Percentiles rank a stretch among this genome's conserved stretches.
phyloP scores from a whole-genome alignment of 306 rosid species.

The Gastrolobium bilobum region DNA sequence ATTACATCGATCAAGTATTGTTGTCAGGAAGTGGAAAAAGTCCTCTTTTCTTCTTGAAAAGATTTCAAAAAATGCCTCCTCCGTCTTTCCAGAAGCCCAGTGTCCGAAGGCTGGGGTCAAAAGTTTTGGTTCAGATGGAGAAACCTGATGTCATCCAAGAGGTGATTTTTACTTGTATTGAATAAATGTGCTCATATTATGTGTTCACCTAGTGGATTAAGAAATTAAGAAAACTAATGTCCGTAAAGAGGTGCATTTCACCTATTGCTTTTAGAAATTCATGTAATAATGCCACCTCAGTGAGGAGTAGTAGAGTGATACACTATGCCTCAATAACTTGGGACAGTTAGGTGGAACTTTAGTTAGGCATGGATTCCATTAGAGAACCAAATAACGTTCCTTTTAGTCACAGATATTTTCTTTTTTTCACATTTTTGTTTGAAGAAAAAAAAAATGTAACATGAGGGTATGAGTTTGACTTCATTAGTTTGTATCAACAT shows the following conservation, averaged over 20 bases:
- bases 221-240: conserved; percentile 66
- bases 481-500: neutral
- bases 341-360: neutral
- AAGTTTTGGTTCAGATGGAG: conserved; percentile 68
- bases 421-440: neutral
- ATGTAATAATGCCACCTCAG: conserved; percentile 5
- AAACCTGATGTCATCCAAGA: conserved; percentile 80
- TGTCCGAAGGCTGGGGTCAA: conserved; percentile 62
- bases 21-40: conserved; percentile 67
- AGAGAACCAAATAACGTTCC: conserved; percentile 32
- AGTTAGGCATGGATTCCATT: neutral
- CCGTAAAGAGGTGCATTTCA: conserved; percentile 58
- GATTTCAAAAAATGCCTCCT: conserved; percentile 55
- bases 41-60: conserved; percentile 68
- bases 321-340: conserved; percentile 12
- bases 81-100: conserved; percentile 54
- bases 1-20: conserved; percentile 68
- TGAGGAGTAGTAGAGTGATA: conserved; percentile 3
- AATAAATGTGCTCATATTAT: conserved; percentile 10
- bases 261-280: conserved; percentile 11
- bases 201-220: conserved; percentile 32
- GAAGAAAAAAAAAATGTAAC: conserved; percentile 6
- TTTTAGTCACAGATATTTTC: neutral
- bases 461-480: conserved; percentile 29
- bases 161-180: conserved; percentile 56